Evolutionary conservation across 2,329 filamentous ascomycete genomes (phyloP), one percentile per base, ranked within the genome.

Genomic region (Colletotrichum endophyticum): DNA sequence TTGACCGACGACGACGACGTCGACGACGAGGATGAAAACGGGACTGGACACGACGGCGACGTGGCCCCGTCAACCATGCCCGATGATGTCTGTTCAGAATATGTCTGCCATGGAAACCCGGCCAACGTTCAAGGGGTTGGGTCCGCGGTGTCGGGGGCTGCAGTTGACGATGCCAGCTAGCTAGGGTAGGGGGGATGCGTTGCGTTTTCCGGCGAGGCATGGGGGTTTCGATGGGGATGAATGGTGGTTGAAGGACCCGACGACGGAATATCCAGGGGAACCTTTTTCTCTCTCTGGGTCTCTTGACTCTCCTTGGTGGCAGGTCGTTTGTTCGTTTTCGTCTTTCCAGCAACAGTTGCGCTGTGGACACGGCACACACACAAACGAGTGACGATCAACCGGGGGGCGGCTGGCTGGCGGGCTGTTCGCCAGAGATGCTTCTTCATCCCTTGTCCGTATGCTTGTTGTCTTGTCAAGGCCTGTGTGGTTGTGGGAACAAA

Each of bases 401-500:
- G 22, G 56, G 27, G 30, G 57, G 15, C 8, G 19, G 39, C 9
- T n/a, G 39, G 34, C 22, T 0, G 22, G 36, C 28, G 59, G 9
- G 4, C 30, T 27, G 56, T 36, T 9, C 39, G 34, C 22, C 32
- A 34, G 66, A n/a, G 49, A 25, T 53, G n/a, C 44, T 53, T 22
- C 44, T 22, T 53, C 11, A 53, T 53, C 44, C 36, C 63, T 25
- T 68, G 66, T 70, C 27, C 2, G 57, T 28, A 22, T 25, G 49
- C 27, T 34, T 16, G 67, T 71, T 57, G 59, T 73, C 61, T 73
- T 67, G 63, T 66, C 68, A 59, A 64, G 32, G 72, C 28, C 39
- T 56, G 73, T 66, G 28, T 72, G 73, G 73, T 72, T 67, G 69
- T 25, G 62, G 36, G 32, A 59, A 62, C 57, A n/a, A 53, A 53